Base-by-base conservation (phyloP, 768 basidiomycete genomes). In the Russula compacta region DNA sequence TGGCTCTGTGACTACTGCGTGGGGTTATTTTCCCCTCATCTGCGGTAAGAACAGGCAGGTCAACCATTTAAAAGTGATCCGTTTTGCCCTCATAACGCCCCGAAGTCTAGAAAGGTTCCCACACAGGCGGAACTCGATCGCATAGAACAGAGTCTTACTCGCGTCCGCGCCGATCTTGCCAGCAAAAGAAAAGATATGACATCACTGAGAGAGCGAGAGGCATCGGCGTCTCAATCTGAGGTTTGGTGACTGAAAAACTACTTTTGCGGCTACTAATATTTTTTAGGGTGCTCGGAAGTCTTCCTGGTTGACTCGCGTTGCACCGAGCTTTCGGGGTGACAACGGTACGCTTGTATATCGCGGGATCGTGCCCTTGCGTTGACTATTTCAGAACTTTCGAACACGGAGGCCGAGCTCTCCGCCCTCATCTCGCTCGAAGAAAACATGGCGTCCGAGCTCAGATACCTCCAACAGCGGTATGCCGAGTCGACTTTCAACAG, bases 1-100 rank as follows among this genome's bases (percentile, higher is more conserved):
- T 63, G 89, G 89, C 64, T 85, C 88, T 3, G 76, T 87, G 51
- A 83, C 79, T 64, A 84, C 81, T 49, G 79, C 83, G 0, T 88
- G 87, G 86, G 73, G 72, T 6, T 83, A 78, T 67, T 69, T 86
- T 12, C 83, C 83, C 0, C 69, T 74, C 40, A 65, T 76, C 17
- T 74, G 73, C 6, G 66, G 71, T 4, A 66, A 53, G 7, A 38
- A 36, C 8, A 71, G 66, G 73, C 71, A 57, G 24, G 67, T 65
- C 42, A 38, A 21, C 32, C 43, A 33, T 19, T 39, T 39, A 8
- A 9, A 11, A 4, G 3, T 4, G 1, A 5, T 32, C 21, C 39
- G 4, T 29, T 38, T 43, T 47, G 35, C 19, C 29, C 24, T 17
- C 36, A 14, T 53, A 14, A 35, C 10, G 8, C 6, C n/a, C 6